Percentiles rank a stretch among this genome's conserved stretches.
These are phyloP conservation scores for Ganoderma meredithae DNA, from an alignment of 1,284 basidiomycete genomes.

Conservation along the genomic window DNA sequence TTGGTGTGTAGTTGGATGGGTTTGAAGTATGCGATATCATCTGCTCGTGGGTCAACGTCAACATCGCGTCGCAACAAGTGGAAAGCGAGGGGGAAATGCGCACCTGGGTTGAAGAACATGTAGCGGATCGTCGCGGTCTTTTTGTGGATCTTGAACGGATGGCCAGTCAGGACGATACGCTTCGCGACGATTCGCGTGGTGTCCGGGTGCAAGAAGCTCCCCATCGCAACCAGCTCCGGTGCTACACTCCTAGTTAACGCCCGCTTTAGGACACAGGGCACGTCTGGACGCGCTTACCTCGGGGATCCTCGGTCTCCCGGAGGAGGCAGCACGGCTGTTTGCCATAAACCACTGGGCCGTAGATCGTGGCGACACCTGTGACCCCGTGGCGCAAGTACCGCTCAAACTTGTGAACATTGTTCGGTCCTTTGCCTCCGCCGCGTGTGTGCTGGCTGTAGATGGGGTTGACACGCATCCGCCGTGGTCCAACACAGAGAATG, in stretches of 20 bases:
- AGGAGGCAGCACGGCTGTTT: constrained; percentile 82
- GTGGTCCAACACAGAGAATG: constrained; percentile 88
- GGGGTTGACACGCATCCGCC: constrained; percentile 86
- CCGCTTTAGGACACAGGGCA: neutral
- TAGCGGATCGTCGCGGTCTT: constrained; percentile 98
- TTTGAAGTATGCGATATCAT: constrained; percentile 94
- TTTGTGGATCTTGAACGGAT: constrained; percentile 98
- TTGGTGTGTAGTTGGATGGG: constrained; percentile 95
- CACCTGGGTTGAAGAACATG: constrained; percentile 96
- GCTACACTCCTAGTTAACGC: constrained; percentile 49
- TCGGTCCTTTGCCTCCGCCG: constrained; percentile 88
- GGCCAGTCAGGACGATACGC: constrained; percentile 92
- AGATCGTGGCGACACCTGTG: constrained; percentile 87
- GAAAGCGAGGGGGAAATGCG: constrained; percentile 32
- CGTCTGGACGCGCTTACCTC: constrained; percentile 56
- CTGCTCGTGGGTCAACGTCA: constrained; percentile 46
- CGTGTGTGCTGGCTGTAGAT: constrained; percentile 93
- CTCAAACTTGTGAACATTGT: constrained; percentile 98
- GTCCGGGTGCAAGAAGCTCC: constrained; percentile 88
- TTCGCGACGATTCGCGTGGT: constrained; percentile 94
- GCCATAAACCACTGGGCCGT: constrained; percentile 91
- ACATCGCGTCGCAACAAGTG: constrained; percentile 1
- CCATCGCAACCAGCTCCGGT: constrained; percentile 90
- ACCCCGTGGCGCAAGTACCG: constrained; percentile 87
- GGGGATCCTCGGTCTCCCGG: constrained; percentile 66